Evolutionary conservation across 306 rosid genomes (phyloP), one percentile per base, ranked within the genome.

Genomic region (Dalbergia oliveri): DNA sequence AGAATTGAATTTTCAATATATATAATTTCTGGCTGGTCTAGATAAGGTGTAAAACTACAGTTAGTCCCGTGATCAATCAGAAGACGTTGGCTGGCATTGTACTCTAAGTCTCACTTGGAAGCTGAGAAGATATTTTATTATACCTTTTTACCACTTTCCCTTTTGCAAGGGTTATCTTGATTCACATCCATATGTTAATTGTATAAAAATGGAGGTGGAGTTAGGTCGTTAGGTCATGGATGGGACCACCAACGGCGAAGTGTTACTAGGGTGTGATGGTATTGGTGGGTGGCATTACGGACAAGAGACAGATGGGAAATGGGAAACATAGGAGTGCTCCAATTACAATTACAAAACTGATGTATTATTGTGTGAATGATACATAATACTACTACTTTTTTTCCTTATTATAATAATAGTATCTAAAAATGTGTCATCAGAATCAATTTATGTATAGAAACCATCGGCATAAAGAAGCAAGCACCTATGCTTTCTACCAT

Each of bases 301-400:
- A 86, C 86, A 88, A 91, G 94, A 86, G 93, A 94, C 97, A 93
- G 97, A 90, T 82, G 97, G 97, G 67, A 89, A 84, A 82, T 73
- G 82, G 93, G 98, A 86, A 66, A 93, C 95, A 90, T 63, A 23
- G 80, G 83, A 76, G 86, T 82, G 88, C 89, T 76, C 83, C 85
- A 85, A 85, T 79, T 76, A 58, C 89, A 89, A 68, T 9, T 43
- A 43, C 3, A 43, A 43, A 7, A 8, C 47, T 4, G 41, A 37
- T 6, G 41, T 37, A 37, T 37, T 37, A 37, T 37, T 5, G 7
- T 37, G 41, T 37, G 7, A 5, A 37, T 37, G 5, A 6, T 37
- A 37, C 41, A 37, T 37, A 4, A 37, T 37, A 37, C 41, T 37
- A 37, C 31, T 26, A 2, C 31, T 26, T 6, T 37, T 37, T 37